Evolutionary conservation across 2,329 filamentous ascomycete genomes (phyloP).

Genomic region (Alternaria novae-zelandiae): DNA sequence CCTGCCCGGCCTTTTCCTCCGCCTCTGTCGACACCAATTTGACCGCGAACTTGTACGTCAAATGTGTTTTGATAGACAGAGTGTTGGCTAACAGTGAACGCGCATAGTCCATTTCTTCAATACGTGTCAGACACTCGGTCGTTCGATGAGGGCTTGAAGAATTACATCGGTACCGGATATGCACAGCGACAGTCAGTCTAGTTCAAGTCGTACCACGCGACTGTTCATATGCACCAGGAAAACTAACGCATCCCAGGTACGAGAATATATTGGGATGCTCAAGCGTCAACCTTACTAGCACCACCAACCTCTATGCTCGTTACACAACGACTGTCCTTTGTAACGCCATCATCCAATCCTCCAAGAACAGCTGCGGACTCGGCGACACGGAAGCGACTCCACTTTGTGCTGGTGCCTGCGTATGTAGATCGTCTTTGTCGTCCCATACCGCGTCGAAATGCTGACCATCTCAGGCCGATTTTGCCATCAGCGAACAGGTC

Average conservation of each 20-base stretch:
- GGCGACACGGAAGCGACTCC: constrained; percentile 70
- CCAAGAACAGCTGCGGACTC: constrained; percentile 71
- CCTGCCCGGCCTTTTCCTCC: constrained; percentile 74
- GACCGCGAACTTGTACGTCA: constrained; percentile 67
- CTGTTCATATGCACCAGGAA: neutral
- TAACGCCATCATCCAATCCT: constrained; percentile 93
- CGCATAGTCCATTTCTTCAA: constrained; percentile 77
- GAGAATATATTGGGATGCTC: constrained; percentile 80
- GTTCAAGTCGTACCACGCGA: neutral
- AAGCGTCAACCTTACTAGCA: constrained; percentile 76
- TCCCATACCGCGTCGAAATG: constrained; percentile 21
- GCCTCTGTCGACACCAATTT: constrained; percentile 75
- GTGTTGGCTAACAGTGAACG: constrained; percentile 6
- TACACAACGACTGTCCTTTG: constrained; percentile 93
- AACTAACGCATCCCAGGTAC: constrained; percentile 68
- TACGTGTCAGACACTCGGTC: constrained; percentile 76
- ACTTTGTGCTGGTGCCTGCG: constrained; percentile 88
- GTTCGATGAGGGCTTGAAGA: constrained; percentile 77
- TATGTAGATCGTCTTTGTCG: constrained; percentile 53
- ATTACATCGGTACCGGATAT: constrained; percentile 78
- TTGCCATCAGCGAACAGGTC: constrained; percentile 85
- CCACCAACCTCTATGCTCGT: constrained; percentile 84
- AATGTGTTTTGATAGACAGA: neutral
- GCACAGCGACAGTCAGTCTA: constrained; percentile 74
- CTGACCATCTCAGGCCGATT: constrained; percentile 67